Evolutionary conservation across 176 grass and related monocot species (phyloP).

Genomic region (Aegilops speltoides): DNA sequence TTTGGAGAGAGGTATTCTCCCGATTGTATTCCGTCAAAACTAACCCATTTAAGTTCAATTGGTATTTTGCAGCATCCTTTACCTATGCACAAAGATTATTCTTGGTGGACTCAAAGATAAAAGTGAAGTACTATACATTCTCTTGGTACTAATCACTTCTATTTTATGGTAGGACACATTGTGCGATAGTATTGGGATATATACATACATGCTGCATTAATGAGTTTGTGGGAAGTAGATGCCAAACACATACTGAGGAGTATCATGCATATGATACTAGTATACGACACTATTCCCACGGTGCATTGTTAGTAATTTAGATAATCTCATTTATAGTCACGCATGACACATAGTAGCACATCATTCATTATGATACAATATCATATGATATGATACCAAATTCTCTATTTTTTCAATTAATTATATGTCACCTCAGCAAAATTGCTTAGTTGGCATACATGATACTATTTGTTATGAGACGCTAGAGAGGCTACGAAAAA

Average conservation of each 20-base stretch:
- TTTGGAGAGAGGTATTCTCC: background rate
- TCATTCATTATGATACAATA: too few species aligned
- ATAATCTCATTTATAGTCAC: background rate
- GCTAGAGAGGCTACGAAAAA: background rate
- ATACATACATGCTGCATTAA: constrained; percentile 4
- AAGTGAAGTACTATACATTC: background rate
- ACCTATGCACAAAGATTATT: background rate
- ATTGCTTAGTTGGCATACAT: too few species aligned
- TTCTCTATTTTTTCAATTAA: too few species aligned
- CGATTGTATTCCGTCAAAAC: background rate
- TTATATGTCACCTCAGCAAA: too few species aligned
- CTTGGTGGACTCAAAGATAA: background rate
- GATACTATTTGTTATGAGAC: too few species aligned
- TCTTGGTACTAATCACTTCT: background rate
- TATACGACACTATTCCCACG: too few species aligned
- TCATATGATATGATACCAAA: too few species aligned
- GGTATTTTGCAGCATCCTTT: background rate
- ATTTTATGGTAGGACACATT: background rate
- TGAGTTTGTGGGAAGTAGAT: background rate
- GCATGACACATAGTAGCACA: background rate
- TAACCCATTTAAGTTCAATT: background rate
- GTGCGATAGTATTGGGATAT: background rate
- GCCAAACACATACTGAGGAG: background rate
- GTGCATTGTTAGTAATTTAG: background rate
- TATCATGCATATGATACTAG: too few species aligned